These are phyloP conservation scores for Lasiodiplodia hormozganensis DNA, from an alignment of 2,329 filamentous ascomycete genomes.

Conservation along the genomic window DNA sequence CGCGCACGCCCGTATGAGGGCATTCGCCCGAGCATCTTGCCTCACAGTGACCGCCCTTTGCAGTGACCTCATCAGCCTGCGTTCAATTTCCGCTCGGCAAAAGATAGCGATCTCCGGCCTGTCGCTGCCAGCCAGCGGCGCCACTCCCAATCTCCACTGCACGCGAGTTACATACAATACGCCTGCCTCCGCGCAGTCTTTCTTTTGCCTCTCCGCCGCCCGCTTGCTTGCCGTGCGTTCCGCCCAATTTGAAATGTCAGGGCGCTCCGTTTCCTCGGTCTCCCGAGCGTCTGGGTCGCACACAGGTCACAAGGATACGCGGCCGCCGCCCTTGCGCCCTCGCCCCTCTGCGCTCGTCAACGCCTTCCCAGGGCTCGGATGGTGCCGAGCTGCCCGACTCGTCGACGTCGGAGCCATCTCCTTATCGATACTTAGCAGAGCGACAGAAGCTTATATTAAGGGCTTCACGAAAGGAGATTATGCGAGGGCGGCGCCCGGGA, in stretches of 20 bases:
- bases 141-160: constrained; percentile 17
- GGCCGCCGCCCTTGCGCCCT: constrained; percentile 12
- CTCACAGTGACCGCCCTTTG: constrained; percentile 25
- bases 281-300: constrained; percentile 25
- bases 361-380: constrained; percentile 17
- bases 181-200: background rate
- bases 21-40: constrained; percentile 1
- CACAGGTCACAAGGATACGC: constrained; percentile 25
- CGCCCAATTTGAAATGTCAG: background rate
- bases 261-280: constrained; percentile 22
- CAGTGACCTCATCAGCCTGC: constrained; percentile 22
- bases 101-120: constrained; percentile 17
- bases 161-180: background rate
- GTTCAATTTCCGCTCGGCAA: constrained; percentile 25
- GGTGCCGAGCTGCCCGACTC: constrained; percentile 20
- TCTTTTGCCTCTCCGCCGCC: background rate
- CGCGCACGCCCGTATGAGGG: constrained; percentile 1
- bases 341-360: constrained; percentile 12
- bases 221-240: constrained; percentile 19
- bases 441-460: constrained; percentile 24
- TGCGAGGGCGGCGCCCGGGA: constrained; percentile 12
- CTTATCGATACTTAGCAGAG: constrained; percentile 24
- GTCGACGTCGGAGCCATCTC: constrained; percentile 23
- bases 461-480: constrained; percentile 16
- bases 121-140: background rate